Conservation (phyloP, 768 basidiomycete species). For the Russula abietina region DNA sequence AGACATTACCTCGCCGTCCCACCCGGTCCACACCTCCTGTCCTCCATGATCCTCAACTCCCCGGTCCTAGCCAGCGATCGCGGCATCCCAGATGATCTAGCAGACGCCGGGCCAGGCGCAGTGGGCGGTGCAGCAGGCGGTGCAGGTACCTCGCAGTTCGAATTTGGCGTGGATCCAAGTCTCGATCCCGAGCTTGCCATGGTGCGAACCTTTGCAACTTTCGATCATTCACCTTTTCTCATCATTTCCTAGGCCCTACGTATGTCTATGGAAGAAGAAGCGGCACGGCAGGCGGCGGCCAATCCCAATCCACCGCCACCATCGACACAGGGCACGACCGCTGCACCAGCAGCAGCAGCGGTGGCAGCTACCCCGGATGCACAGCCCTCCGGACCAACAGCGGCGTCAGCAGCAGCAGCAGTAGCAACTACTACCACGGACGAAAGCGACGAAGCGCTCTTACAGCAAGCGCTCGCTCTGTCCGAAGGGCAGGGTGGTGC, state of each 20-base stretch:
- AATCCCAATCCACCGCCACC: slow-evolving; percentile 34
- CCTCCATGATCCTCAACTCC: slow-evolving; percentile 75
- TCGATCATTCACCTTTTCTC: too few species aligned
- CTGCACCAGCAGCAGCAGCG: slow-evolving; percentile 28
- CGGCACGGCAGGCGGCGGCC: slow-evolving; percentile 60
- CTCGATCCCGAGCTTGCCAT: slow-evolving; percentile 96
- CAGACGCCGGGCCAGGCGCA: slow-evolving; percentile 42
- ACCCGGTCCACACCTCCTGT: slow-evolving; percentile 73
- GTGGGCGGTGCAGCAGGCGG: slow-evolving; percentile 38
- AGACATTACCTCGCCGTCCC: slow-evolving; percentile 81
- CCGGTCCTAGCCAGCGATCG: slow-evolving; percentile 78
- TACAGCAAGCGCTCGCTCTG: slow-evolving; percentile 72
- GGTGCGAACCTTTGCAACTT: slow-evolving; percentile 43
- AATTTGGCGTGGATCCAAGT: slow-evolving; percentile 91
- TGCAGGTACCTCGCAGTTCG: slow-evolving; percentile 39
- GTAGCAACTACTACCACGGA: slow-evolving; percentile 36
- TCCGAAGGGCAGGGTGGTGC: slow-evolving; percentile 51
- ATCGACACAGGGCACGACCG: slow-evolving; percentile 31
- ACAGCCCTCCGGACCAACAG: slow-evolving; percentile 26
- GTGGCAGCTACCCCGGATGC: slow-evolving; percentile 32
- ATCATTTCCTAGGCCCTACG: slow-evolving; percentile 65
- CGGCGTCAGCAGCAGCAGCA: slow-evolving; percentile 30
- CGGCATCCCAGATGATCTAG: slow-evolving; percentile 56
- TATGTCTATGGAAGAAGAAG: slow-evolving; percentile 95
- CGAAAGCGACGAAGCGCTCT: slow-evolving; percentile 71